Conservation (phyloP, 1,284 basidiomycete genomes). For the Papiliotrema terrestris region DNA sequence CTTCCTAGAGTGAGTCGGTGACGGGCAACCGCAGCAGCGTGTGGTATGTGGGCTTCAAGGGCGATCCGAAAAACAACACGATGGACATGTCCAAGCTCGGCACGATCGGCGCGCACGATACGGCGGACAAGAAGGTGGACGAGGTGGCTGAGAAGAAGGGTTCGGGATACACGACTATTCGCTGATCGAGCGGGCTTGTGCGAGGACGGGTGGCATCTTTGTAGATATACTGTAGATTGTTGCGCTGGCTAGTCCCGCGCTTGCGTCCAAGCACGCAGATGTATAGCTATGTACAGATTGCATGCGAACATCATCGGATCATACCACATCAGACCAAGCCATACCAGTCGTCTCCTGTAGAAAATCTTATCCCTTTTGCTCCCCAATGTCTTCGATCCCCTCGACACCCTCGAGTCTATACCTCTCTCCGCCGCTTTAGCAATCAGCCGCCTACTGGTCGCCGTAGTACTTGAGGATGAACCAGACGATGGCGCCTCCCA, state of each 20-base stretch:
- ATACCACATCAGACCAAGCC: background rate
- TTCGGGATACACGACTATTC: conserved; percentile 37
- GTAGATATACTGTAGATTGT: background rate
- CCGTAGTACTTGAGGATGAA: conserved; percentile 22
- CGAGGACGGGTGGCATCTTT: background rate
- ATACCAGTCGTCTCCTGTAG: too few species aligned
- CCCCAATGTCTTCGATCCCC: too few species aligned
- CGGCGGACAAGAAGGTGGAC: conserved; percentile 44
- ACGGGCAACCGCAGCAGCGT: conserved; percentile 26
- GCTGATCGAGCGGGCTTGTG: conserved; percentile 7
- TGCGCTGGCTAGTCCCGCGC: too few species aligned
- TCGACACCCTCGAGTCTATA: too few species aligned
- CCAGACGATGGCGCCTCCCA: conserved; percentile 23
- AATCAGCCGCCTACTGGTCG: conserved; percentile 12
- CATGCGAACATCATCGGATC: background rate
- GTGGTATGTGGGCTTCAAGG: conserved; percentile 45
- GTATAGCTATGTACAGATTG: background rate
- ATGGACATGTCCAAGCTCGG: conserved; percentile 48
- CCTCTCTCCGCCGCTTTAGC: too few species aligned
- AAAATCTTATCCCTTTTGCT: too few species aligned
- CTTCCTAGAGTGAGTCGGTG: conserved; percentile 35
- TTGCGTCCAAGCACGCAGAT: background rate
- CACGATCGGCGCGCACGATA: conserved; percentile 40
- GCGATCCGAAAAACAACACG: conserved; percentile 37
- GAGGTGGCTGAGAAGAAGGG: conserved; percentile 45